Base-by-base conservation (phyloP, 140 eudicot species). In the Anethum foeniculum region DNA sequence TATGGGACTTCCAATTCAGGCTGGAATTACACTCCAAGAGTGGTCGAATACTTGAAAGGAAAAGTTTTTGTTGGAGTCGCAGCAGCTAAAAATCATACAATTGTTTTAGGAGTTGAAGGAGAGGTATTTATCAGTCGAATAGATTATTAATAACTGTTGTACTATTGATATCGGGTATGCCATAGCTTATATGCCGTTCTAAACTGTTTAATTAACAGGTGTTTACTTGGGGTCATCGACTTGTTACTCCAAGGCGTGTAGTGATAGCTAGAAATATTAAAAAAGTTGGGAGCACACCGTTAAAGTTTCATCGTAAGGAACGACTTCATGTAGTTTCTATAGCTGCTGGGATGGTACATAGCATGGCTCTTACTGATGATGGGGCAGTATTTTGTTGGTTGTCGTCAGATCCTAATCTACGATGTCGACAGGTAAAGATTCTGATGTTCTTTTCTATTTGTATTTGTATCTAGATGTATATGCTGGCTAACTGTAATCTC, bases 141-240 rank as follows among this genome's bases (percentile, higher is more conserved):
- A 0, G n/a, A 34, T 30, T 68, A 25, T 23, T 60, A 34, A 8
- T 18, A 78, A 49, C 23, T 54, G 32, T 19, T 52, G 36, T 54
- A 36, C 36, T 80, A 41, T 41, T 78, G 72, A 27, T 62, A 62
- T 62, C 34, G 12, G 71, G 71, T 10, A 62, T 62, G 30, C 18
- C 64, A 38, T 28, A 76, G 48, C 76, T 72, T 21, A 67, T 77
- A 44, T 58, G 36, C 30, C 25, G 14, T 3, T 10, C 1, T n/a
- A 51, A 76, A 71, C 64, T 79, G 19, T 47, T 69, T 71, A 72
- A n/a, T 82, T 46, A 71, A 82, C 81, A 94, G 98, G 97, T 95
- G 36, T 96, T 90, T 77, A 93, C 99, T 52, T 96, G 99, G 99
- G 99, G 99, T 75, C 99, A 96, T 81, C 93, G 99, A 74, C 98